These are phyloP conservation scores for Vitis amurensis DNA, from an alignment of 164 flowering plant species.

Conservation along the genomic window DNA sequence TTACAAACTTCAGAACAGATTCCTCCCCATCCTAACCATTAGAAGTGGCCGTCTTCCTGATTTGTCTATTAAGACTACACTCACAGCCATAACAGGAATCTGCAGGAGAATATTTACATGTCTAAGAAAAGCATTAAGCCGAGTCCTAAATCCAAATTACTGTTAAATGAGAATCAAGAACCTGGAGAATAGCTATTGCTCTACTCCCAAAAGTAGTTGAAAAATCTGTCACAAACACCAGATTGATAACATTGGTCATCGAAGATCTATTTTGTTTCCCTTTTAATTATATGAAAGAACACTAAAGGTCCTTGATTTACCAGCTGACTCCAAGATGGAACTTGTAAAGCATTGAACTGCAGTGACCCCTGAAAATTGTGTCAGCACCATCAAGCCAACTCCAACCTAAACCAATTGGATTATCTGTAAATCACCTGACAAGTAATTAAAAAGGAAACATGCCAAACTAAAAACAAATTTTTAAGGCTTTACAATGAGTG, in stretches of 20 bases:
- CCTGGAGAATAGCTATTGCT: neutral
- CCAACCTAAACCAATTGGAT: neutral
- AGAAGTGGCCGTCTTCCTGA: conserved; percentile 5
- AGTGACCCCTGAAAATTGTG: too few relatives aligned
- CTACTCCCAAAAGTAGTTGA: neutral
- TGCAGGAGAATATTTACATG: neutral
- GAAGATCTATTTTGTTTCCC: neutral
- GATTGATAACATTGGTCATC: neutral
- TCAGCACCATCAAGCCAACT: neutral
- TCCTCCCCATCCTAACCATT: neutral
- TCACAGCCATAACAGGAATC: neutral
- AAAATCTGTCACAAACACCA: neutral
- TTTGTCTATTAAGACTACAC: neutral
- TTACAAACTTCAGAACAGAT: too few relatives aligned
- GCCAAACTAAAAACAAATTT: too few relatives aligned
- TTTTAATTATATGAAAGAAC: too few relatives aligned
- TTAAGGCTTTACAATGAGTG: conserved; percentile 6
- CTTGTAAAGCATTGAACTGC: neutral
- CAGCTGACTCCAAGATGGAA: neutral
- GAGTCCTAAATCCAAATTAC: neutral
- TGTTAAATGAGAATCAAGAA: neutral
- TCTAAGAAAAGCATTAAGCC: neutral
- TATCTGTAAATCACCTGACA: neutral
- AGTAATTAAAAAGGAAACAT: neutral
- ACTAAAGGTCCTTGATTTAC: neutral